Conservation (phyloP, 768 basidiomycete genomes). For the Panaeolus cyanescens region DNA sequence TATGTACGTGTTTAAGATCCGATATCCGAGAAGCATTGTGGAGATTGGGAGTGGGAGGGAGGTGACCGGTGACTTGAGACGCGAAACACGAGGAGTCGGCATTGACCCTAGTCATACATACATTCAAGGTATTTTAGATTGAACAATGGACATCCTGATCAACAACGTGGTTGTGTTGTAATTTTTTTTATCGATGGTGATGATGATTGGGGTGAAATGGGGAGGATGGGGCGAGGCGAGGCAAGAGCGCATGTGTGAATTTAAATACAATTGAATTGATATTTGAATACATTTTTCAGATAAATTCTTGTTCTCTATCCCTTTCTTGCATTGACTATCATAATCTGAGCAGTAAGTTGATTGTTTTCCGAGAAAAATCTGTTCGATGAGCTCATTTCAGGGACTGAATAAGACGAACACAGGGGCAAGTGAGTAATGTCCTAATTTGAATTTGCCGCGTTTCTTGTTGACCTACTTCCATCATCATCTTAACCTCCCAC, state of each 20-base stretch:
- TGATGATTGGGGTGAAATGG: not conserved
- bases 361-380: not conserved
- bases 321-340: not conserved
- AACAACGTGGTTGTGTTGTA: not conserved
- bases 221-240: not conserved
- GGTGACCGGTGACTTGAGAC: too few species aligned
- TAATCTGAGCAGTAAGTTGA: not conserved
- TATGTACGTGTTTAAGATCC: not conserved
- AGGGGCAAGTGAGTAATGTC: slow-evolving; percentile 1
- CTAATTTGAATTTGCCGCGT: slow-evolving; percentile 1
- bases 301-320: not conserved
- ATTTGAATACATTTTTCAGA: not conserved
- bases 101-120: not conserved
- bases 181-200: not conserved
- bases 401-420: not conserved
- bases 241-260: not conserved
- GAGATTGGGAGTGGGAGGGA: not conserved
- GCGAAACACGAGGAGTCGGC: not conserved
- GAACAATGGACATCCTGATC: not conserved
- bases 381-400: not conserved
- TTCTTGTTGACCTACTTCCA: slow-evolving; percentile 1
- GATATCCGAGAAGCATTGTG: not conserved
- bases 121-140: not conserved
- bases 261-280: not conserved
- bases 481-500: not conserved